Evolutionary conservation across 2,329 filamentous ascomycete species (phyloP).

Genomic region (Phaeosphaeria sp.): DNA sequence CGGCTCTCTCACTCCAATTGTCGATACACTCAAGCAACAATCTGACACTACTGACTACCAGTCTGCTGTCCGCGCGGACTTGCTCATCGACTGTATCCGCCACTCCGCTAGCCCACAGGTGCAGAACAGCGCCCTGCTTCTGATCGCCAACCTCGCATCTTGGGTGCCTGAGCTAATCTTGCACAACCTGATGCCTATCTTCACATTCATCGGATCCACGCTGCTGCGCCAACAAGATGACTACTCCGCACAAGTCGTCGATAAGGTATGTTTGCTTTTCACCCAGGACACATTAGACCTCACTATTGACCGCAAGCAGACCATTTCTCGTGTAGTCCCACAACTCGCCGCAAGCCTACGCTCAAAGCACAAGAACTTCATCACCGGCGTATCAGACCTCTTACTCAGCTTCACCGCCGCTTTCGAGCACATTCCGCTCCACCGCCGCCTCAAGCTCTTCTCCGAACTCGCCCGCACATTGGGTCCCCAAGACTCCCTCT

Average conservation of each 20-base stretch:
- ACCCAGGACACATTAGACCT: not conserved
- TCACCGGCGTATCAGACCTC: constrained; percentile 85
- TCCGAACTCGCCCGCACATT: constrained; percentile 84
- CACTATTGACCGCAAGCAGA: constrained; percentile 56
- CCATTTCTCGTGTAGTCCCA: constrained; percentile 91
- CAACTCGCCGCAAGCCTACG: constrained; percentile 86
- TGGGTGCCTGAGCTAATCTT: constrained; percentile 90
- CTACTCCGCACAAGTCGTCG: constrained; percentile 94
- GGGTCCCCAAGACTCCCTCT: constrained; percentile 85
- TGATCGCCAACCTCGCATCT: constrained; percentile 85
- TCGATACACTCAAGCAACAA: constrained; percentile 72
- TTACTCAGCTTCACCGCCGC: constrained; percentile 96
- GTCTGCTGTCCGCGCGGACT: constrained; percentile 81
- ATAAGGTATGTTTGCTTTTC: constrained; percentile 57
- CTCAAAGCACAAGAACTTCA: constrained; percentile 76
- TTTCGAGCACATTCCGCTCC: constrained; percentile 92
- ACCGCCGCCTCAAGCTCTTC: constrained; percentile 83
- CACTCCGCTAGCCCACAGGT: constrained; percentile 91
- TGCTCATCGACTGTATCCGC: constrained; percentile 93
- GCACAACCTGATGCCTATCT: constrained; percentile 98
- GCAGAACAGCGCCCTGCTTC: constrained; percentile 86
- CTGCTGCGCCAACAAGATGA: constrained; percentile 93
- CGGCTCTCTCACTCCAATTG: constrained; percentile 80
- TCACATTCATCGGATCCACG: constrained; percentile 95
- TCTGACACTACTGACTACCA: constrained; percentile 71